Base-by-base conservation (phyloP, 352 stramenopile genomes). In the Phytophthora sp. region DNA sequence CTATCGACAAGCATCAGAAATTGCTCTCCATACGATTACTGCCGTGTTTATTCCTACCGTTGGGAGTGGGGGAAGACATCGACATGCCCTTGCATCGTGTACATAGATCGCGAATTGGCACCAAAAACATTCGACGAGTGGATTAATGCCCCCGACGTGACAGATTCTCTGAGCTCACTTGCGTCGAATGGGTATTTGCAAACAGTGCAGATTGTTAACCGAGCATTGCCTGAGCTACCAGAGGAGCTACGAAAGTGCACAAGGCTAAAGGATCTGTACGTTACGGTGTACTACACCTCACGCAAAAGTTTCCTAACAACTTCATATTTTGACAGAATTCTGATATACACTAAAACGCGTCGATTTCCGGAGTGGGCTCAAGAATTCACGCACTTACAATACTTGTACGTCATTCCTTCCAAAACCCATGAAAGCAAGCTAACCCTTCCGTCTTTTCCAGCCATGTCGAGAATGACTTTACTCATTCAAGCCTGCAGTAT, bases 151-250 rank as follows among this genome's bases (percentile, higher is more conserved):
- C 46, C 64, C 9, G 67, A 82, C 23, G 68, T 66, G 27, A 75
- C 69, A 1, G 48, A 71, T 5, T 28, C 72, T 42, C 56, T 85
- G 8, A 45, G 56, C 12, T 27, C 60, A 3, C 12, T 82, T 1
- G 72, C 76, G 9, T 46, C 51, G 11, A 66, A 62, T 31, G 72
- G 72, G 0, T 31, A 77, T 27, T 58, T 85, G 9, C 62, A 71
- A 35, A 66, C 62, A 1, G 54, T 85, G n/a, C 67, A 82, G 41
- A 63, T 85, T 20, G 60, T 80, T 30, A 85, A 85, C n/a, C 62
- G 54, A 4, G 62, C 62, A 18, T 17, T 85, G 0, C 56, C 69
- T 3, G 50, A 43, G 15, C 39, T 85, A 6, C 76, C 73, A 5
- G 66, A 78, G 1, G 49, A 62, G 26, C 59, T 85, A 11, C 48